Evolutionary conservation across 192 early-diverging fungal species (phyloP), one percentile per base, ranked within the genome.

Genomic region (Linnemannia zychae): DNA sequence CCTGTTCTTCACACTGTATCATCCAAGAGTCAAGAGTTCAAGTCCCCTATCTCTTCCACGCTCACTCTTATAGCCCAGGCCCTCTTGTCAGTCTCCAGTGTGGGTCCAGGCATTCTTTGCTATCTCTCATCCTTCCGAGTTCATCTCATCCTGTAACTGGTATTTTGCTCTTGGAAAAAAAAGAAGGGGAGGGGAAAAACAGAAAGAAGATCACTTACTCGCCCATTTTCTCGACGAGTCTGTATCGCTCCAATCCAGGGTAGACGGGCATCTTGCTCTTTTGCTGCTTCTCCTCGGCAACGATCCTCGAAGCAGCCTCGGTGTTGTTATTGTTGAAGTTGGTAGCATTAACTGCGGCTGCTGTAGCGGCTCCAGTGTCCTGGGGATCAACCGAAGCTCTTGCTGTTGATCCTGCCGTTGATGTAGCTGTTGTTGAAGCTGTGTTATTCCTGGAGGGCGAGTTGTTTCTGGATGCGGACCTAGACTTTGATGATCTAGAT

Each of bases 141-240:
- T 15, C 57, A 28, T 44, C 3, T 13, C 28, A 24, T 31, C 24
- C n/a, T 70, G n/a, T 28, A 24, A 20, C 18, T 4, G 38, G 13
- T 65, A 22, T 18, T 66, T 66, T 40, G 18, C 38, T 44, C 44
- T 18, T 67, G 47, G 13, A 47, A 37, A 7, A 72, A 38, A 47
- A 36, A 28, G 49, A 52, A 47, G 52, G 38, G 47, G 47, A 40
- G 66, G 31, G 13, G 49, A 53, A 48, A 9, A 72, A 68, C 76
- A 47, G 11, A 44, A 33, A 33, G 2, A 37, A 6, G 34, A 28
- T 48, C 9, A 94, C 93, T 87, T 89, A 94, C 93, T 94, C 94
- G 84, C 94, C 94, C 90, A 94, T 92, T 71, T 94, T 94, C 38
- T 90, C 87, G 17, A 94, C 31, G 20, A 94, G 69, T 74, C 85